These are phyloP conservation scores for Vitis hybrid DNA, from an alignment of 177 flowering plant species.

Conservation along the genomic window DNA sequence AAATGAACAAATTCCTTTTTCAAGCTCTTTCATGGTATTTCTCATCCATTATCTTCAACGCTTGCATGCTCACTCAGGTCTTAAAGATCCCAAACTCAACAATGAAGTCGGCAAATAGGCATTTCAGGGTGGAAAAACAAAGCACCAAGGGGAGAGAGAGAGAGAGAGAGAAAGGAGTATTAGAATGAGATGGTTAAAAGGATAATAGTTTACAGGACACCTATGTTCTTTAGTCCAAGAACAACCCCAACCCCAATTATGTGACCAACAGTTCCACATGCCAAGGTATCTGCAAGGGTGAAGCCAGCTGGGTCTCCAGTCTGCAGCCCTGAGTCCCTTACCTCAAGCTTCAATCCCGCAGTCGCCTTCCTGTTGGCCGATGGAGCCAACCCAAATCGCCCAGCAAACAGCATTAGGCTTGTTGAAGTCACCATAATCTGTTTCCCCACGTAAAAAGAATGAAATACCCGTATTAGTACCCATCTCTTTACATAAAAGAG, in stretches of 20 bases:
- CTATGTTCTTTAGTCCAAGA: slow-evolving; percentile 86
- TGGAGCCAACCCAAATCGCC: slow-evolving; percentile 93
- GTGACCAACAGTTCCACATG: slow-evolving; percentile 91
- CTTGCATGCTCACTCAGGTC: too few relatives aligned
- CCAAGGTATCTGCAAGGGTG: slow-evolving; percentile 90
- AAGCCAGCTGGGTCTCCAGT: slow-evolving; percentile 98
- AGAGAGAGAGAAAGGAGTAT: neutral
- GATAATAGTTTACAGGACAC: slow-evolving; percentile 41
- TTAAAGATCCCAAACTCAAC: too few relatives aligned
- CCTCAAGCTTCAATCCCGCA: slow-evolving; percentile 85
- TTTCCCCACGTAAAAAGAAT: neutral
- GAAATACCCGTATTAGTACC: too few relatives aligned
- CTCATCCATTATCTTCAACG: too few relatives aligned
- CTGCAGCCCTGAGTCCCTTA: slow-evolving; percentile 87
- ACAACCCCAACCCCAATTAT: slow-evolving; percentile 98
- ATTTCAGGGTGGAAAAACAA: too few relatives aligned
- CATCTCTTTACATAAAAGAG: neutral
- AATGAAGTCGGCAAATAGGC: too few relatives aligned
- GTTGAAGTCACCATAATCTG: slow-evolving; percentile 91
- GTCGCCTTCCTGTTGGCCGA: slow-evolving; percentile 96
- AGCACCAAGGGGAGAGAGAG: too few relatives aligned
- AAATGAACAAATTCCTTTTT: too few relatives aligned
- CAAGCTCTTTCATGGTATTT: too few relatives aligned
- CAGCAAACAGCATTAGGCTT: slow-evolving; percentile 90
- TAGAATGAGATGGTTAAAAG: neutral